Base-by-base conservation (phyloP, 2,329 filamentous ascomycete genomes). In the Didymella exigua region DNA sequence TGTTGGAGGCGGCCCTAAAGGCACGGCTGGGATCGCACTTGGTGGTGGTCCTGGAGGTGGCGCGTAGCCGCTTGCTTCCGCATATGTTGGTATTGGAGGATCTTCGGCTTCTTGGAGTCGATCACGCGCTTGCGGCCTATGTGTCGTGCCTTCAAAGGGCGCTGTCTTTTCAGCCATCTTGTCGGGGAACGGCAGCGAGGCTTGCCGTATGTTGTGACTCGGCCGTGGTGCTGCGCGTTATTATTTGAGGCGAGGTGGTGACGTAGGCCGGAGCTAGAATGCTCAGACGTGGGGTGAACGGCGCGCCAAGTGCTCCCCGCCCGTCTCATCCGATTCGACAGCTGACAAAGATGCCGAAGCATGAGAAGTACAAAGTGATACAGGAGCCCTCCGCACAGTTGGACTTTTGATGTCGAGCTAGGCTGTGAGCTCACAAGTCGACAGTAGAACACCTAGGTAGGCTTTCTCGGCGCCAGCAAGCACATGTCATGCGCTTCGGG, bases 161-260 rank as follows among this genome's bases (percentile, higher is more conserved):
- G 52, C 52, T 42, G 52, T 55, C 33, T 55, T 55, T 21, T 27
- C 36, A n/a, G 46, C 46, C 52, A 55, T 55, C 5, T 34, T 45
- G 34, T 5, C n/a, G 18, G 4, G 3, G 23, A 13, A 23, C 19
- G 10, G n/a, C 10, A n/a, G 10, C 5, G 10, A 24, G 40, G 23
- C 9, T 50, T 9, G 27, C 3, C 23, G 40, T 16, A n/a, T 30
- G 24, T 41, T 37, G 19, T 4, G 9, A 11, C 10, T 24, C 11
- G 30, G 18, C 26, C 8, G 41, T 41, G 29, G 40, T 31, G 46
- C 27, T 38, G 36, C n/a, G 46, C 16, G 26, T 18, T 31, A 36
- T 37, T 46, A 42, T 36, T 41, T 13, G 4, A 19, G 8, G 6
- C 21, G 18, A 21, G 38, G 46, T 50, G 46, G 52, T 55, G 52